Evolutionary conservation across 2,329 filamentous ascomycete species (phyloP).

Genomic region (Colletotrichum salicis): DNA sequence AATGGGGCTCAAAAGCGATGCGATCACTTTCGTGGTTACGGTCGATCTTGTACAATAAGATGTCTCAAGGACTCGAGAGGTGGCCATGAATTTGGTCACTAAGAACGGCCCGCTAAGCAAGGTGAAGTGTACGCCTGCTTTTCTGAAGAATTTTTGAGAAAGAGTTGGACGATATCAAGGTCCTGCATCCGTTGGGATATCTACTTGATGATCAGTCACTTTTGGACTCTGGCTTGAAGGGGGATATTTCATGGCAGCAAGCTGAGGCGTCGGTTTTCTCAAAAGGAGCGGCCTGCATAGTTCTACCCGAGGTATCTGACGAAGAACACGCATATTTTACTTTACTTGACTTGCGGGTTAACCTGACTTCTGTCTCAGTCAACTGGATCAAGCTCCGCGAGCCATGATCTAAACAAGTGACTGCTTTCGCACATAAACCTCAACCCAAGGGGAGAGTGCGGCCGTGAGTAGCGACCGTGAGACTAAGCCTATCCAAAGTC

Average conservation of each 20-base stretch:
- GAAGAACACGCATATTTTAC: neutral
- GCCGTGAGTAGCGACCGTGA: neutral
- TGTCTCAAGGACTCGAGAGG: neutral
- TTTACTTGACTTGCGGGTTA: neutral
- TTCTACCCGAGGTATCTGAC: neutral
- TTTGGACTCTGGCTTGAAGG: neutral
- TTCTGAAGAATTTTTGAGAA: neutral
- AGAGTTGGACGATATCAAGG: neutral
- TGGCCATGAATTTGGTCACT: neutral
- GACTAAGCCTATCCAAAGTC: neutral
- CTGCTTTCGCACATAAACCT: neutral
- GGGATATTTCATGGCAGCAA: neutral
- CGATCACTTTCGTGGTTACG: neutral
- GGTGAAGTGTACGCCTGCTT: conserved; percentile 7
- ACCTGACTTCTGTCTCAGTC: neutral
- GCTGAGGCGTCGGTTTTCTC: neutral
- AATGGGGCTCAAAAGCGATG: conserved; percentile 11
- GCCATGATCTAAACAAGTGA: neutral
- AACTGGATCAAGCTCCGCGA: neutral
- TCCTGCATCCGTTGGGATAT: neutral
- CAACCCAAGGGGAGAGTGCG: too few relatives aligned
- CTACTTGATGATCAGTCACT: neutral
- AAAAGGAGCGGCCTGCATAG: neutral
- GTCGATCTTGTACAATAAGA: conserved; percentile 20
- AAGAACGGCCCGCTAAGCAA: neutral